phyloP scores from a whole-genome alignment of 495 filamentous ascomycete genomes.

The Neurospora cerealis region DNA sequence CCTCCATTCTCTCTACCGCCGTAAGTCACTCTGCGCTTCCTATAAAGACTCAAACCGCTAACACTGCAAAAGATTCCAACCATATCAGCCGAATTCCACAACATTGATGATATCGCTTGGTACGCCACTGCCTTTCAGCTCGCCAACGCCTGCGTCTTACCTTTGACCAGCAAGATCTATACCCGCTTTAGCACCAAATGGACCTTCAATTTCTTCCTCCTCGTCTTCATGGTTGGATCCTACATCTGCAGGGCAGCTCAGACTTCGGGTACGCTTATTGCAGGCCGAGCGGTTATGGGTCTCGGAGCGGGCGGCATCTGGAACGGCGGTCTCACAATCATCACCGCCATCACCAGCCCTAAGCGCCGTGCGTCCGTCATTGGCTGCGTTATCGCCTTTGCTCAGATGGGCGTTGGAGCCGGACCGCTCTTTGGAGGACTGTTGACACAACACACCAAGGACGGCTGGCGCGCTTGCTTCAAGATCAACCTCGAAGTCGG shows the following conservation, averaged over 20 bases:
- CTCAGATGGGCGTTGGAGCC: constrained; percentile 58
- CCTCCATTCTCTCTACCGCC: constrained; percentile 41
- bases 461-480: constrained; percentile 54
- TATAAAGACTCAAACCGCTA: neutral
- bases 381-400: constrained; percentile 36
- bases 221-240: constrained; percentile 38
- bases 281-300: constrained; percentile 47
- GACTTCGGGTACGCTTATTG: constrained; percentile 37
- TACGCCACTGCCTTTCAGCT: constrained; percentile 44
- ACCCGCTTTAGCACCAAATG: constrained; percentile 34
- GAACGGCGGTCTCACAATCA: constrained; percentile 28
- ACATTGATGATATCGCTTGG: constrained; percentile 40
- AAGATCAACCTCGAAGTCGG: constrained; percentile 65
- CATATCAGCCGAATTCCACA: constrained; percentile 39
- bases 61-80: constrained; percentile 24
- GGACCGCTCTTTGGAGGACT: constrained; percentile 53
- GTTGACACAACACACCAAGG: constrained; percentile 33
- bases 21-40: constrained; percentile 4
- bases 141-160: constrained; percentile 38
- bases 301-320: constrained; percentile 33
- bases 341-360: constrained; percentile 23
- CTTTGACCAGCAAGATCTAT: constrained; percentile 44
- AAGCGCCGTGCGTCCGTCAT: constrained; percentile 26
- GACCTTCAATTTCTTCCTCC: constrained; percentile 29
- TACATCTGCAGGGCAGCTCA: constrained; percentile 41